These are phyloP conservation scores for Butyriboletus loyo DNA, from an alignment of 768 basidiomycete species.

Conservation along the genomic window DNA sequence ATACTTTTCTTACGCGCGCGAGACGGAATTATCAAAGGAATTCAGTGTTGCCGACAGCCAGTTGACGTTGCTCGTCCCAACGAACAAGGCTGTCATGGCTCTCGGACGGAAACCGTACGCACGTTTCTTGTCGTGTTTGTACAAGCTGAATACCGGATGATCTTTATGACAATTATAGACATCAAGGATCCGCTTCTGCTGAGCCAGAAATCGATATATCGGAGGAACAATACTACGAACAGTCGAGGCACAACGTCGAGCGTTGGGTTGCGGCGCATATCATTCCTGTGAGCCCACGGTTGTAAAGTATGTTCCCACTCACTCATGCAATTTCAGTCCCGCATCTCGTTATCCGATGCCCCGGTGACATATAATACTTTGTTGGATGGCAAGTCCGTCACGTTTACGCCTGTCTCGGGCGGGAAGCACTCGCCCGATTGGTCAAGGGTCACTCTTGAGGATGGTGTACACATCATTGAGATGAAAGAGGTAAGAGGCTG, in stretches of 20 bases:
- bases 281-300: slow-evolving; percentile 56
- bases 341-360: slow-evolving; percentile 40
- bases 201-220: slow-evolving; percentile 54
- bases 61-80: slow-evolving; percentile 73
- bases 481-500: slow-evolving; percentile 55
- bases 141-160: background rate
- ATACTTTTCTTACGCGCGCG: slow-evolving; percentile 81
- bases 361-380: slow-evolving; percentile 54
- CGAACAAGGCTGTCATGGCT: slow-evolving; percentile 85
- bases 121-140: background rate
- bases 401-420: slow-evolving; percentile 41
- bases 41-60: slow-evolving; percentile 35
- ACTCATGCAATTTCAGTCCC: slow-evolving; percentile 32
- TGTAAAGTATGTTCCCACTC: background rate
- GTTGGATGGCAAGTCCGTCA: slow-evolving; percentile 53
- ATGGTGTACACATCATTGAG: slow-evolving; percentile 50
- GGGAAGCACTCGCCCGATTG: slow-evolving; percentile 47
- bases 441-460: slow-evolving; percentile 56
- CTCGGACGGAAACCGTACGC: slow-evolving; percentile 79
- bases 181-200: slow-evolving; percentile 47
- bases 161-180: slow-evolving; percentile 39
- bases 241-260: slow-evolving; percentile 64
- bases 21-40: slow-evolving; percentile 55
- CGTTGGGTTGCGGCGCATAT: slow-evolving; percentile 83
- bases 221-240: slow-evolving; percentile 62